These are phyloP conservation scores for Nyctanthes arbortristis DNA, from an alignment of 257 asterid genomes.

Conservation along the genomic window DNA sequence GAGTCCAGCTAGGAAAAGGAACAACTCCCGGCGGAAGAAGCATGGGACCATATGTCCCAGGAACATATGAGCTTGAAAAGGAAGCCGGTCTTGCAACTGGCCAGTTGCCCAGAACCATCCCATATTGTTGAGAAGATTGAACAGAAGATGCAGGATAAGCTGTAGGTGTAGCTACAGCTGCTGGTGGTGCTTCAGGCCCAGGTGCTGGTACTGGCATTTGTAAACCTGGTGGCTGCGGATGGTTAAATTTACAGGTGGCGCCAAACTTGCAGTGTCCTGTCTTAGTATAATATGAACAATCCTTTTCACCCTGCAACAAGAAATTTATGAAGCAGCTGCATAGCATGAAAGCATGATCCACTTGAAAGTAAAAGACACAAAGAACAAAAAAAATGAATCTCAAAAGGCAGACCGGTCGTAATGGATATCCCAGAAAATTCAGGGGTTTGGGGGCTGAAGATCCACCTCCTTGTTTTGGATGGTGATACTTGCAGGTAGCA, in stretches of 20 bases:
- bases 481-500: conserved; percentile 91
- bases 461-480: conserved; percentile 85
- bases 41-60: conserved; percentile 75
- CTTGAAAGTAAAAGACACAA: background rate
- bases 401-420: conserved; percentile 25
- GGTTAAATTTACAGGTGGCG: conserved; percentile 89
- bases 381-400: conserved; percentile 1
- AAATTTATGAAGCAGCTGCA: conserved; percentile 28
- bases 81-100: conserved; percentile 68
- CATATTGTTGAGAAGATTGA: conserved; percentile 84
- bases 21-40: conserved; percentile 78
- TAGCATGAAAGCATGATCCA: conserved; percentile 5
- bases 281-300: conserved; percentile 79
- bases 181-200: conserved; percentile 54
- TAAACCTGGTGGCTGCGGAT: conserved; percentile 84
- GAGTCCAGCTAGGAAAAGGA: conserved; percentile 79
- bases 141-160: conserved; percentile 42
- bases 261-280: conserved; percentile 96
- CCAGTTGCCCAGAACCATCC: conserved; percentile 83
- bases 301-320: conserved; percentile 74
- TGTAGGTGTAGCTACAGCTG: conserved; percentile 42
- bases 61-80: conserved; percentile 69
- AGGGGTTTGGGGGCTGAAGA: conserved; percentile 57
- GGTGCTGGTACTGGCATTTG: conserved; percentile 48
- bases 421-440: conserved; percentile 35